Conservation (phyloP, 345 rosid genomes). For the Euphorbia pulcherrima region DNA sequence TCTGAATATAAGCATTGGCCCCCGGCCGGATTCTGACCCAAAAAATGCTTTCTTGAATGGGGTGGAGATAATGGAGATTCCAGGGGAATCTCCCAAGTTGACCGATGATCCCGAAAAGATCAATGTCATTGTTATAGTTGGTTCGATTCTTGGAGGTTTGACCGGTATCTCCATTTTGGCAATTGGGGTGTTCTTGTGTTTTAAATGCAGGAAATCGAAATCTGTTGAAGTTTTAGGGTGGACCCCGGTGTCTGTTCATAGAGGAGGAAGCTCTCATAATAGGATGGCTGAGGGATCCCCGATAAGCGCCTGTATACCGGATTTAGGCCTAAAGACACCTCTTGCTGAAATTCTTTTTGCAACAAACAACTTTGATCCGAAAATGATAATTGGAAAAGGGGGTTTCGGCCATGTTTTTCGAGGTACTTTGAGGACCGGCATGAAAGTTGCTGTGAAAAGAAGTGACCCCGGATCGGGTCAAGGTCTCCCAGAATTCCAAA, state of each 20-base stretch:
- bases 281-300: slow-evolving; percentile 18
- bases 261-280: slow-evolving; percentile 26
- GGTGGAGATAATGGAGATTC: slow-evolving; percentile 48
- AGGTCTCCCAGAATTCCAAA: slow-evolving; percentile 47
- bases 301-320: slow-evolving; percentile 20
- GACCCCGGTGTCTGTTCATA: slow-evolving; percentile 16
- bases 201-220: slow-evolving; percentile 31
- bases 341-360: slow-evolving; percentile 38
- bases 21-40: fast-evolving
- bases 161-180: slow-evolving; percentile 24
- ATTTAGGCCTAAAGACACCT: slow-evolving; percentile 35
- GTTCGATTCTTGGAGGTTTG: slow-evolving; percentile 29
- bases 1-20: slow-evolving; percentile 35
- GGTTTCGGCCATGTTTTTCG: slow-evolving; percentile 45
- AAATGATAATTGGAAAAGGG: slow-evolving; percentile 40
- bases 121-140: slow-evolving; percentile 16
- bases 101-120: background rate
- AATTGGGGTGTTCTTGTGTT: slow-evolving; percentile 16
- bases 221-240: slow-evolving; percentile 23
- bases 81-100: slow-evolving; percentile 13
- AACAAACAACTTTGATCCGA: slow-evolving; percentile 38
- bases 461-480: slow-evolving; percentile 43
- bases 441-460: slow-evolving; percentile 48
- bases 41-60: slow-evolving; percentile 44
- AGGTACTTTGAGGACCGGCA: slow-evolving; percentile 38